Base-by-base conservation (phyloP, 371 early-diverging fungal genomes). In the Syncephalastrum sp. region DNA sequence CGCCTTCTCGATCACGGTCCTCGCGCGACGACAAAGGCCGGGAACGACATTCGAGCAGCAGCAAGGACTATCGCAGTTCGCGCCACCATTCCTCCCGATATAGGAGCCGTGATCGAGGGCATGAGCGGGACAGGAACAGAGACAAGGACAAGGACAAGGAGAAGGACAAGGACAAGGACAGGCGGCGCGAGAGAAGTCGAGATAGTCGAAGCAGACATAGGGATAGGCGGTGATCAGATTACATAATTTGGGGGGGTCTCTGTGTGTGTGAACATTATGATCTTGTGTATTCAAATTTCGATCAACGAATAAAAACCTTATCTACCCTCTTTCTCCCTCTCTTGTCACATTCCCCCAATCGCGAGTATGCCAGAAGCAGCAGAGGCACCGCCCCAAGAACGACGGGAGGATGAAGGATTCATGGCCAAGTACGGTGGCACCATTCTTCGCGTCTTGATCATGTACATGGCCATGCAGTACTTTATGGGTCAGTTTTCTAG, bases 381-480 rank as follows among this genome's bases (percentile, higher is more conserved):
- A 42, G 16, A 12, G 14, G 51, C 51, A 25, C 42, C 44, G 24
- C 15, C 48, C 16, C 27, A 42, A 48, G 21, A 29, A 56, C 13
- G 23, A 56, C 19, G 49, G 58, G 15, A 52, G 66, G 58, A 76
- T 25, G 58, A 71, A 50, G 61, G 64, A 5, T 69, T 75, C 42
- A 54, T 72, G 21, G 45, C 63, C 24, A 70, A 75, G 42, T 67
- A 72, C 61, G 67, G 69, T 25, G 70, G 74, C 6, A 54, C 60
- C 7, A 66, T 79, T 42, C 25, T 72, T 24, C 71, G 70, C 52
- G 65, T 68, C 56, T 17, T 79, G 19, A 57, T 71, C 25, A 75
- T 79, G 55, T 79, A 72, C 72, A 25, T 74, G 19, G 51, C 68
- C 21, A 70, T 70, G 68, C 65, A 64, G 27, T 48, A 57, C 46